Percentiles rank a stretch among this genome's conserved stretches.
phyloP scores from a whole-genome alignment of 2,329 filamentous ascomycete genomes.

The Venturia aucupariae region DNA sequence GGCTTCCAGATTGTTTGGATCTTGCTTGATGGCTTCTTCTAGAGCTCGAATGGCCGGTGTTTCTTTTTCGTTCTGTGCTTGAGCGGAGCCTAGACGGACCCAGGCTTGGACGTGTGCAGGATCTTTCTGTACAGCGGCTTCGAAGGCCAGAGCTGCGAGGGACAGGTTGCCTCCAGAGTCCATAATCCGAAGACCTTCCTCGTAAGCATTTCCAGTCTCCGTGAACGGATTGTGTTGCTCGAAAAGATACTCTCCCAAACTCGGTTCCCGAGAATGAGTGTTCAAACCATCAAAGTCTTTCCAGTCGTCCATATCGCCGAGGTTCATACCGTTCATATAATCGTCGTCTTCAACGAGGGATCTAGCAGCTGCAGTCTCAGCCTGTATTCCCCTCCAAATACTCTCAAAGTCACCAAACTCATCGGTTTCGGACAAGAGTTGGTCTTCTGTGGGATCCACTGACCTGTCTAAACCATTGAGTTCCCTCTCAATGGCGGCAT shows the following conservation, averaged over 20 bases:
- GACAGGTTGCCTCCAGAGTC: slow-evolving; percentile 89
- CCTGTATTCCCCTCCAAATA: slow-evolving; percentile 75
- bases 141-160: slow-evolving; percentile 85
- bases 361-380: slow-evolving; percentile 61
- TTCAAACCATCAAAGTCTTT: slow-evolving; percentile 61
- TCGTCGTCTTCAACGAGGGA: slow-evolving; percentile 60
- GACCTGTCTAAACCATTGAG: slow-evolving; percentile 82
- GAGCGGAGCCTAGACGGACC: slow-evolving; percentile 82
- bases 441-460: slow-evolving; percentile 37
- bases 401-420: slow-evolving; percentile 83
- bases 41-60: slow-evolving; percentile 88
- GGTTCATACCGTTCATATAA: slow-evolving; percentile 39
- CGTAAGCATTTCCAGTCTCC: slow-evolving; percentile 73
- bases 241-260: slow-evolving; percentile 84
- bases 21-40: slow-evolving; percentile 80
- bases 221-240: slow-evolving; percentile 90
- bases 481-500: slow-evolving; percentile 72
- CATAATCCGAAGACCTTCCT: slow-evolving; percentile 89
- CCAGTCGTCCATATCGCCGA: slow-evolving; percentile 71
- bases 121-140: slow-evolving; percentile 87
- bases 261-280: slow-evolving; percentile 66
- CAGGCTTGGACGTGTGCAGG: slow-evolving; percentile 83
- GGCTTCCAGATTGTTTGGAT: slow-evolving; percentile 76
- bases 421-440: slow-evolving; percentile 54
- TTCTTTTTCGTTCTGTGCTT: slow-evolving; percentile 98